Base-by-base conservation (phyloP, 2,329 filamentous ascomycete genomes). In the Alternaria longipes region DNA sequence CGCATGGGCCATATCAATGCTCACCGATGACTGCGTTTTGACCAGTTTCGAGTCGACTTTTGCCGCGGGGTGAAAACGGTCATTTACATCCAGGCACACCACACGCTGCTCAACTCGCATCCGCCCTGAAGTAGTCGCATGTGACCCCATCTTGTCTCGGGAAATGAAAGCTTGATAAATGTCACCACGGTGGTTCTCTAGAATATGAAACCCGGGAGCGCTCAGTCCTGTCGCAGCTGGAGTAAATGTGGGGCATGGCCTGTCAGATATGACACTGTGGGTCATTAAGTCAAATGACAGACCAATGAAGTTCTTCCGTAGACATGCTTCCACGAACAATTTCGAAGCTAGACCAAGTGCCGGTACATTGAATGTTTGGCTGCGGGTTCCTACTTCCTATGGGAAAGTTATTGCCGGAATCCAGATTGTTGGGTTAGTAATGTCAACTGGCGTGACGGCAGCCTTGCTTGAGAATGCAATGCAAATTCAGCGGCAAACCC, bases 201-300 rank as follows among this genome's bases (percentile, higher is more conserved):
- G 20, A 24, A 46, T 16, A 16, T 52, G 47, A 54, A 56, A 58
- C 41, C 34, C 20, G 16, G 32, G 26, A 45, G 18, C 22, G 18
- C 41, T 53, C 40, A 46, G 49, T 20, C 41, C 16, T 58, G 56
- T 45, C 50, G 46, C 54, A 18, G 30, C 22, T 36, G 50, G n/a
- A 52, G 50, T 24, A 41, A 24, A 34, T 49, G 44, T 60, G 54
- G 54, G 55, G 53, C 53, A 28, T 47, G 20, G 28, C 20, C 44
- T 58, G 49, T 59, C 50, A 59, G 18, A 49, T 12, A 47, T 30
- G 50, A 46, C 34, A 44, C 26, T 49, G 50, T 44, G 49, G 52
- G 28, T 30, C 53, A 30, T 24, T 12, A 52, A 12, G 20, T 7
- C 11, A 26, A n/a, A 24, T 50, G 6, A 50, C 4, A 26, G 32